Base-by-base conservation (phyloP, 768 basidiomycete species). In the Hebeloma cylindrosporum region DNA sequence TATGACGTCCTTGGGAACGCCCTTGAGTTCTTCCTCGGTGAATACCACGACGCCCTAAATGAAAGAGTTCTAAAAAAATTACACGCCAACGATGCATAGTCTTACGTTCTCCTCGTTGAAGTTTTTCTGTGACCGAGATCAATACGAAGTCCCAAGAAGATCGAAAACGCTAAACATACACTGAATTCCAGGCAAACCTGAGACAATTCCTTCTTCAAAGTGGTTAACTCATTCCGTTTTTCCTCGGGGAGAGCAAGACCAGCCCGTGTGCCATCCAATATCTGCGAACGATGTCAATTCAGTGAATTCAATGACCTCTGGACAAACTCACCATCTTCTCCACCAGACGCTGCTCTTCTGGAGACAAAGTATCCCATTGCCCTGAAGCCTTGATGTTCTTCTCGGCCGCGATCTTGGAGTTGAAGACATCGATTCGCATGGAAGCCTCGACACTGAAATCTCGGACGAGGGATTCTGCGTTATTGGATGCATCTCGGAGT, bases 91-190 rank as follows among this genome's bases (percentile, higher is more conserved):
- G 7, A 28, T 6, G 38, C 28, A 17, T 25, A 13, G 8, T 51
- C 70, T 45, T 51, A 85, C 88, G 32, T 86, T 82, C 60, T 93
- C 91, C 63, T 94, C 90, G 55, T 92, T 92, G 68, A 85, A 90
- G 67, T 91, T 89, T 83, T 85, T 88, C 83, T 87, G 30, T 23
- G 9, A 38, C 6, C n/a, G 8, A 30, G 14, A 18, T 33, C 50
- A 55, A 37, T 18, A 47, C 33, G 30, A 16, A 21, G 35, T 14
- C 5, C 16, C 18, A n/a, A 14, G 43, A 14, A 35, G 29, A 16
- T 22, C 5, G 34, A 32, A 20, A 28, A 14, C 17, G 14, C 38
- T 10, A 11, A 35, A 68, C 83, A 53, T 54, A 88, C 87, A 61
- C 74, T 80, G 56, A 93, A 93, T 58, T 88, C 83, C n/a, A 90